A percentile compares a stretch with the other conserved stretches of the same genome.
Evolutionary conservation across 106 monocot species (phyloP).

Genomic region (Hemerocallis citrina): DNA sequence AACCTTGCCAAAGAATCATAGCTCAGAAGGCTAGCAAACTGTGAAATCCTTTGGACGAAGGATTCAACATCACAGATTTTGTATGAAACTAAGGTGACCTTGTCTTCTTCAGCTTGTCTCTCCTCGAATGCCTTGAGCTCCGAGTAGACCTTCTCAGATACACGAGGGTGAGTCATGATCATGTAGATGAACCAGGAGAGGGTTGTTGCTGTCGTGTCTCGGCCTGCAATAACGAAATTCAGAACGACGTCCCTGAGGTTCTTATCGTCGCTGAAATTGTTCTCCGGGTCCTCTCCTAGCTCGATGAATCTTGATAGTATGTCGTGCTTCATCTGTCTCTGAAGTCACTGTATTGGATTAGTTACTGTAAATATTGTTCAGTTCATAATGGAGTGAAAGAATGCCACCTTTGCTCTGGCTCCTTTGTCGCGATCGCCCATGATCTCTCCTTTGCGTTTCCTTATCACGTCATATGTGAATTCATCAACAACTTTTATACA

Average conservation of each 20-base stretch:
- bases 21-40: slow-evolving; percentile 50
- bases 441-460: slow-evolving; percentile 60
- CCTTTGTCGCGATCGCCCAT: slow-evolving; percentile 12
- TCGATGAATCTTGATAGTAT: slow-evolving; percentile 94
- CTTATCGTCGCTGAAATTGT: slow-evolving; percentile 56
- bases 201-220: slow-evolving; percentile 85
- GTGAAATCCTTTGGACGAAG: slow-evolving; percentile 33
- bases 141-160: slow-evolving; percentile 44
- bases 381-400: background rate
- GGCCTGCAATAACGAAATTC: slow-evolving; percentile 83
- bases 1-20: slow-evolving; percentile 65
- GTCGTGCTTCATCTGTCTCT: slow-evolving; percentile 66
- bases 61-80: slow-evolving; percentile 17
- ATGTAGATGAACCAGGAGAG: slow-evolving; percentile 89
- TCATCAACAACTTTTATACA: slow-evolving; percentile 68
- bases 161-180: slow-evolving; percentile 45
- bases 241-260: slow-evolving; percentile 82
- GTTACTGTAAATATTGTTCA: background rate
- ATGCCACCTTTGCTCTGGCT: slow-evolving; percentile 27
- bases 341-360: background rate
- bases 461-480: slow-evolving; percentile 79
- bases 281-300: slow-evolving; percentile 44
- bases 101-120: slow-evolving; percentile 41
- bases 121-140: slow-evolving; percentile 63
- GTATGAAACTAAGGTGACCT: slow-evolving; percentile 8